phyloP scores from a whole-genome alignment of 768 basidiomycete genomes.

The Clitopilus passeckerianus region DNA sequence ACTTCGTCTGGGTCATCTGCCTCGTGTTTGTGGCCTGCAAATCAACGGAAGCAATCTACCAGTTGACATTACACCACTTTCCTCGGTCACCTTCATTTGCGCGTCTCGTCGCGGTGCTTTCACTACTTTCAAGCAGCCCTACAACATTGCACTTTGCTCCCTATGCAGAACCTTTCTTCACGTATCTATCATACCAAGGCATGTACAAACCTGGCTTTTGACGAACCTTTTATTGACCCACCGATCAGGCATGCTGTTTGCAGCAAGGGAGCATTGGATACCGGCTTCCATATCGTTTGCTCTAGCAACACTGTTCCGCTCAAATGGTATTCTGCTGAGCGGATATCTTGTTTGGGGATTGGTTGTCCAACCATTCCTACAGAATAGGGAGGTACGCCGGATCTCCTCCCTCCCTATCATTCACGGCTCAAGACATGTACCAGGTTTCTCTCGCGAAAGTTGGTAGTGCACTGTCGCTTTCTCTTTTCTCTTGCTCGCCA shows the following conservation, averaged over 20 bases:
- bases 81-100: constrained; percentile 56
- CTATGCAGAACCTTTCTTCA: constrained; percentile 86
- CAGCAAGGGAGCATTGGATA: constrained; percentile 44
- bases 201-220: constrained; percentile 10
- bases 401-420: not conserved
- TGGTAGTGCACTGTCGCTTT: constrained; percentile 39
- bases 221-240: not conserved
- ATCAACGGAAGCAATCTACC: constrained; percentile 25
- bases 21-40: constrained; percentile 34
- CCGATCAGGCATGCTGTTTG: constrained; percentile 55
- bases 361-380: constrained; percentile 48
- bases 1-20: constrained; percentile 17
- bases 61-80: constrained; percentile 45
- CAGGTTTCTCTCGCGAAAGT: constrained; percentile 27
- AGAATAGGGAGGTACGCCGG: constrained; percentile 25
- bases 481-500: constrained; percentile 29
- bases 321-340: constrained; percentile 72
- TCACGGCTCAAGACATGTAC: not conserved
- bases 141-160: constrained; percentile 64
- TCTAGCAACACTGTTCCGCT: constrained; percentile 61
- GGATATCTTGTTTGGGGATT: constrained; percentile 79
- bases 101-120: constrained; percentile 56
- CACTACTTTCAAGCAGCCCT: constrained; percentile 79
- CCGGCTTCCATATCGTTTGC: constrained; percentile 57
- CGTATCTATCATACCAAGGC: constrained; percentile 75